A percentile compares a stretch with the other conserved stretches of the same genome.
Conservation (phyloP, 805 yeast species). For the Teunomyces atbi region DNA sequence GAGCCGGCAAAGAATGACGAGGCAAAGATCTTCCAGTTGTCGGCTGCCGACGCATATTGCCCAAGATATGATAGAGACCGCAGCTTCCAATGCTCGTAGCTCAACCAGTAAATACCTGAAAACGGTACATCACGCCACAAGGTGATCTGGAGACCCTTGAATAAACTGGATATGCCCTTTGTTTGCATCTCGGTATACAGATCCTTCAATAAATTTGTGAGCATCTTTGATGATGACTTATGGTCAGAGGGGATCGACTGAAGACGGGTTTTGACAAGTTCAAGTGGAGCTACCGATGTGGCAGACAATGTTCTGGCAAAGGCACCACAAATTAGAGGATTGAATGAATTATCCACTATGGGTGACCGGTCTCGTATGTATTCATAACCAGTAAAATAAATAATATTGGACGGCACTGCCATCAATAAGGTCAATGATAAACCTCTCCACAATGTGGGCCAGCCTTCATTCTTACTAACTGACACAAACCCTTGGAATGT, state of each 20-base stretch:
- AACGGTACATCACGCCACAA: conserved; percentile 98
- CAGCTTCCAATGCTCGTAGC: conserved; percentile 57
- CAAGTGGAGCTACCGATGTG: conserved; percentile 81
- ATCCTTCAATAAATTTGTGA: conserved; percentile 52
- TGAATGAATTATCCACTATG: conserved; percentile 46
- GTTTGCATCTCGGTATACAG: conserved; percentile 47
- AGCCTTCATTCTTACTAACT: conserved; percentile 73
- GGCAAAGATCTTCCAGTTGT: conserved; percentile 47
- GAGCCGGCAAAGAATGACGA: conserved; percentile 81
- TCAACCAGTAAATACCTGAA: conserved; percentile 91
- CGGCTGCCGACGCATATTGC: conserved; percentile 13
- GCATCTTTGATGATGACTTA: conserved; percentile 25
- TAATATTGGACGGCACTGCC: conserved; percentile 92
- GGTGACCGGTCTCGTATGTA: conserved; percentile 71
- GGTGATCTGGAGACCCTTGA: conserved; percentile 83
- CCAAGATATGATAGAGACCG: conserved; percentile 20
- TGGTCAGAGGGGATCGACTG: conserved; percentile 75
- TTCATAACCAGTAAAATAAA: conserved; percentile 93
- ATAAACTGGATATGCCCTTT: conserved; percentile 64
- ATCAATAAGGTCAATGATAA: conserved; percentile 75
- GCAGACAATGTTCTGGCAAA: conserved; percentile 82
- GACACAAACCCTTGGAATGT: conserved; percentile 71
- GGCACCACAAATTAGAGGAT: conserved; percentile 85
- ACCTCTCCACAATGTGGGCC: conserved; percentile 83
- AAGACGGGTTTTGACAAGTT: conserved; percentile 79